Evolutionary conservation across 2,329 filamentous ascomycete genomes (phyloP).

Genomic region (Huntiella omanensis): DNA sequence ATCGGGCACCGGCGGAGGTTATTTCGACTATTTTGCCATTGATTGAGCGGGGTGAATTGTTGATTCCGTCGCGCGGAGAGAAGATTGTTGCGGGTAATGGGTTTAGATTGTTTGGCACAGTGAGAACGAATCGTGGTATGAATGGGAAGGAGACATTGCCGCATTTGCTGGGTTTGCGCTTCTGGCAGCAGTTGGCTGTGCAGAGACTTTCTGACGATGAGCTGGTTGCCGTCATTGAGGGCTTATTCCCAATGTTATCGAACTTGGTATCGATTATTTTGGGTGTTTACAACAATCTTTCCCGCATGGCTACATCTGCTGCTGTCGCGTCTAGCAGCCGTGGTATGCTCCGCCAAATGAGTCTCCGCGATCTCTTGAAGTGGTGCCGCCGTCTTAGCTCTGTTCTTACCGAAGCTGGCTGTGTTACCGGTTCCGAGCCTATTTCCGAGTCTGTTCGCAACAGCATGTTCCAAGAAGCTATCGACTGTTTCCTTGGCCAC

Average conservation of each 20-base stretch:
- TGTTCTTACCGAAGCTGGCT: constrained; percentile 41
- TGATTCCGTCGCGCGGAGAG: constrained; percentile 79
- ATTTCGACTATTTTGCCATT: constrained; percentile 82
- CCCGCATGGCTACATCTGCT: constrained; percentile 19
- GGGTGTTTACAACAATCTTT: constrained; percentile 36
- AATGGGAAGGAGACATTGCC: constrained; percentile 50
- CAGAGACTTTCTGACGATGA: constrained; percentile 48
- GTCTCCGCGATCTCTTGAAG: constrained; percentile 68
- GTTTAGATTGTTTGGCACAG: constrained; percentile 83
- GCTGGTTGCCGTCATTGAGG: constrained; percentile 52
- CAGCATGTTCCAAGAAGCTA: constrained; percentile 79
- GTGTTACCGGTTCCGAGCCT: constrained; percentile 47
- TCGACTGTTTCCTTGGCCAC: constrained; percentile 80
- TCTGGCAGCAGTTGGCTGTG: constrained; percentile 68
- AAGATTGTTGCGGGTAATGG: constrained; percentile 63
- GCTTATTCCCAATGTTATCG: constrained; percentile 50
- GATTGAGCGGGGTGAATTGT: constrained; percentile 77
- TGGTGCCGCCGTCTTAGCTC: constrained; percentile 65
- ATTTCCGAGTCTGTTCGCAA: constrained; percentile 56
- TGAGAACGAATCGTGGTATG: constrained; percentile 55
- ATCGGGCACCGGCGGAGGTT: constrained; percentile 85
- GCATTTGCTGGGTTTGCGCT: constrained; percentile 60
- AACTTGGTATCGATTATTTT: constrained; percentile 42
- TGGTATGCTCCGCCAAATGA: constrained; percentile 35
- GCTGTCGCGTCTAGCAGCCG: constrained; percentile 24